Evolutionary conservation across 2,329 filamentous ascomycete genomes (phyloP).

Genomic region (Lachnellula occidentalis): DNA sequence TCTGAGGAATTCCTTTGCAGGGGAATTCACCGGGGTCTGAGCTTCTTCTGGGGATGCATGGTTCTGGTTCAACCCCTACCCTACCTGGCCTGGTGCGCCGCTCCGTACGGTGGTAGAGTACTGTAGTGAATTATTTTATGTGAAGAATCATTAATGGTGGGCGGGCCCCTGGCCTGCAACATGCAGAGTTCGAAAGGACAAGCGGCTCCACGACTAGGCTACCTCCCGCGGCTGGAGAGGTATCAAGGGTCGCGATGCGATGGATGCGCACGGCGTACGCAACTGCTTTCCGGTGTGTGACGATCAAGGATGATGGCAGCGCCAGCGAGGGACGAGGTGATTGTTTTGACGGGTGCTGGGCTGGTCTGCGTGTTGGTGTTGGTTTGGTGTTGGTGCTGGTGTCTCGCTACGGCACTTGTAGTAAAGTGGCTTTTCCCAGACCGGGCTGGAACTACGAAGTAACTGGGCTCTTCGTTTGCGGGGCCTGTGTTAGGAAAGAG

Average conservation of each 20-base stretch:
- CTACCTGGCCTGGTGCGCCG: too few species aligned
- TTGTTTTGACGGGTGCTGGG: background rate
- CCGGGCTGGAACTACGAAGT: too few species aligned
- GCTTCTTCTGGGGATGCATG: constrained; percentile 27
- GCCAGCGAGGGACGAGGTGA: background rate
- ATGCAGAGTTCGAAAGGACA: constrained; percentile 18
- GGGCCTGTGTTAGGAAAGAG: background rate
- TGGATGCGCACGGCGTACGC: constrained; percentile 9
- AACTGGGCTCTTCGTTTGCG: background rate
- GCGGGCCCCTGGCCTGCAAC: constrained; percentile 26
- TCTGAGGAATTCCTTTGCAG: constrained; percentile 19
- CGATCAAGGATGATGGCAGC: constrained; percentile 15
- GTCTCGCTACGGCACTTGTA: background rate
- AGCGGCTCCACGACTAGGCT: constrained; percentile 22
- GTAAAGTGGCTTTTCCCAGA: background rate
- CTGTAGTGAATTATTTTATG: background rate
- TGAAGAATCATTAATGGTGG: background rate
- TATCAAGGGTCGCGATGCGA: constrained; percentile 10
- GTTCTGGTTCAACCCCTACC: background rate
- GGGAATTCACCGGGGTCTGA: constrained; percentile 27
- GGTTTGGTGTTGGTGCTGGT: background rate
- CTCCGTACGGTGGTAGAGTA: too few species aligned
- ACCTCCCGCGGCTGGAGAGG: constrained; percentile 25
- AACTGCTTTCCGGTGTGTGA: constrained; percentile 17
- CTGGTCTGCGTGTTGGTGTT: background rate